phyloP scores from a whole-genome alignment of 257 asterid genomes.

The Cinchona pubescens region DNA sequence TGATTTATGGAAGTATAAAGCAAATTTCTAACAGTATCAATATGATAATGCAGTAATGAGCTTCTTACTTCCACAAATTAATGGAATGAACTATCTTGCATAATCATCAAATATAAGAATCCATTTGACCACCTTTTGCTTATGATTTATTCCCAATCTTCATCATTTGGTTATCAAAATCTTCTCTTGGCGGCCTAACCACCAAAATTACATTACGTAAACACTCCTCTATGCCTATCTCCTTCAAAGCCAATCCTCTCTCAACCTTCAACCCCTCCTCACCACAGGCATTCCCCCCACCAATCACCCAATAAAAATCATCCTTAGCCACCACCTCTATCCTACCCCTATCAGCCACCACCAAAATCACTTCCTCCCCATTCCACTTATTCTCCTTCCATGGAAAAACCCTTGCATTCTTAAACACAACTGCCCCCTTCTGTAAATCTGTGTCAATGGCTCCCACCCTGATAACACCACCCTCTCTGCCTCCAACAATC shows the following conservation, averaged over 20 bases:
- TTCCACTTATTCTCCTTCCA: slow-evolving; percentile 59
- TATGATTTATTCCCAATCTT: slow-evolving; percentile 55
- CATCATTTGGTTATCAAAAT: slow-evolving; percentile 43
- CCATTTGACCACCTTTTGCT: not conserved
- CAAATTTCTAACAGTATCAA: not conserved
- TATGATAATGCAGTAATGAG: not conserved
- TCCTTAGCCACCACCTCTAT: no score
- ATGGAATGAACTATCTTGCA: not conserved
- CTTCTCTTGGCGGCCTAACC: slow-evolving; percentile 85
- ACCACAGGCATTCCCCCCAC: slow-evolving; percentile 61
- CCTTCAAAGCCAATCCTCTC: slow-evolving; percentile 57
- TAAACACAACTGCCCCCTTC: no score
- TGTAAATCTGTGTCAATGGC: slow-evolving; percentile 60
- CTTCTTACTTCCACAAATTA: not conserved
- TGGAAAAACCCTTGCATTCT: slow-evolving; percentile 65
- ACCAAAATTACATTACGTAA: slow-evolving; percentile 80
- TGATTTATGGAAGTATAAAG: not conserved
- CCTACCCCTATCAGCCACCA: slow-evolving; percentile 79
- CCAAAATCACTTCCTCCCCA: slow-evolving; percentile 61
- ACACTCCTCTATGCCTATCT: slow-evolving; percentile 47
- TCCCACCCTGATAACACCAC: slow-evolving; percentile 90
- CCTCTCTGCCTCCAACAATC: slow-evolving; percentile 82
- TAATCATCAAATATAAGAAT: not conserved
- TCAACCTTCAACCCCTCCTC: slow-evolving; percentile 60
- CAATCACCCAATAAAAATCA: slow-evolving; percentile 61